A percentile compares a stretch with the other conserved stretches of the same genome.
These are phyloP conservation scores for Stramenopiles sp. DNA, from an alignment of 352 stramenopile species.

Conservation along the genomic window DNA sequence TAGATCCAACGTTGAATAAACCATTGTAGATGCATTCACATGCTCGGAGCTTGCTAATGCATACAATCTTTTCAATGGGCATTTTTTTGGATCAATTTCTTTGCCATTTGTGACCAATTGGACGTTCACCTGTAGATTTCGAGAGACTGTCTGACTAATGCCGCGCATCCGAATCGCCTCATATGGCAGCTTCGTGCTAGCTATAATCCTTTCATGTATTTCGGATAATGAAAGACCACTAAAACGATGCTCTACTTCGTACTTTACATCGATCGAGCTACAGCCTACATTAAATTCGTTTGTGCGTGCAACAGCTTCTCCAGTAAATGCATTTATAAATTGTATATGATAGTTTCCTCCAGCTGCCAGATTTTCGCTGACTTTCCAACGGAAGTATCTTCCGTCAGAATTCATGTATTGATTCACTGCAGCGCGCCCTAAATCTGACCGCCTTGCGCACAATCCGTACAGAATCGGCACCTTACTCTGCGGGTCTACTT, in stretches of 20 bases:
- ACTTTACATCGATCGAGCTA: background rate
- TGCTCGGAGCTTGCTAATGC: background rate
- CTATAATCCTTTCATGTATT: background rate
- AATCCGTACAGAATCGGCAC: background rate
- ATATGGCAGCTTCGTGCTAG: background rate
- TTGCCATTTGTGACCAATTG: background rate
- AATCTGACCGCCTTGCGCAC: background rate
- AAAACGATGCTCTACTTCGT: background rate
- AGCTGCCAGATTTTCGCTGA: background rate
- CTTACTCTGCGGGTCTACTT: background rate
- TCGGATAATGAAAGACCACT: background rate
- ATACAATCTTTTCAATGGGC: background rate
- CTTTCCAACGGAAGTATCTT: background rate
- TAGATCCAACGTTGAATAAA: background rate
- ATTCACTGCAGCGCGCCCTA: background rate
- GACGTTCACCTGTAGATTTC: background rate
- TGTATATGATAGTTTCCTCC: background rate
- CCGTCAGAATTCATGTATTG: background rate
- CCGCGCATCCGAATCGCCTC: background rate
- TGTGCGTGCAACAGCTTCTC: background rate
- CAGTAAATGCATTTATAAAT: background rate
- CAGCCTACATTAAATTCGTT: background rate
- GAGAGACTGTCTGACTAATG: background rate
- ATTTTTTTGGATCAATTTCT: background rate
- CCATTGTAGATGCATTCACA: background rate